Conservation (phyloP, 1,139 yeast species). For the Candida gigantensis region DNA sequence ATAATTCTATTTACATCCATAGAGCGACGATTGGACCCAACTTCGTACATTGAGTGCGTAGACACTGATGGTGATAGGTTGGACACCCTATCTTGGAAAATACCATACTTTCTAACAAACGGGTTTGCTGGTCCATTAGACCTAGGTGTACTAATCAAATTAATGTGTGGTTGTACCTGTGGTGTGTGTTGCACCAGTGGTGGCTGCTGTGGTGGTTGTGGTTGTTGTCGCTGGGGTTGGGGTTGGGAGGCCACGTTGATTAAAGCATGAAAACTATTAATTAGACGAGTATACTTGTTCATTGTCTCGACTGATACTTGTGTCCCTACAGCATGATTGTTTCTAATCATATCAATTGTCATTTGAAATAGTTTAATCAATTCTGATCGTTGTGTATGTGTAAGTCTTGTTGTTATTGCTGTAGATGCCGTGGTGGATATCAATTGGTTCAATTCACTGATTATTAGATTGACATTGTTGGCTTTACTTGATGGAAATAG, state of each 20-base stretch:
- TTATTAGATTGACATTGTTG: background rate
- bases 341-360: conserved; percentile 6
- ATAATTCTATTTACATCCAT: background rate
- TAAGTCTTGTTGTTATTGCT: background rate
- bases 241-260: background rate
- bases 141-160: too few relatives aligned
- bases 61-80: conserved; percentile 11
- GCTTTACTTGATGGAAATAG: background rate
- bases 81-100: conserved; percentile 9
- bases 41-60: conserved; percentile 8
- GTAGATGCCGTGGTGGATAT: conserved; percentile 1
- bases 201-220: background rate
- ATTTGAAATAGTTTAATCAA: conserved; percentile 7
- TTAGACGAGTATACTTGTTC: background rate
- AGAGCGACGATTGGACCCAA: background rate
- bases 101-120: conserved; percentile 5
- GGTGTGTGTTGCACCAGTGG: background rate
- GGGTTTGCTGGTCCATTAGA: background rate
- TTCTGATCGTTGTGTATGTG: conserved; percentile 4
- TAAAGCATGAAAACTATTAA: conserved; percentile 4
- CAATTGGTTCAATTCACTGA: background rate
- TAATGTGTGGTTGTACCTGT: background rate
- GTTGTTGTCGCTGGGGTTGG: background rate
- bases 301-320: background rate
- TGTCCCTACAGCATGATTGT: background rate